Percentiles rank a stretch among this genome's conserved stretches.
phyloP scores from a whole-genome alignment of 1,284 basidiomycete species.

The Moesziomyces aphidis region DNA sequence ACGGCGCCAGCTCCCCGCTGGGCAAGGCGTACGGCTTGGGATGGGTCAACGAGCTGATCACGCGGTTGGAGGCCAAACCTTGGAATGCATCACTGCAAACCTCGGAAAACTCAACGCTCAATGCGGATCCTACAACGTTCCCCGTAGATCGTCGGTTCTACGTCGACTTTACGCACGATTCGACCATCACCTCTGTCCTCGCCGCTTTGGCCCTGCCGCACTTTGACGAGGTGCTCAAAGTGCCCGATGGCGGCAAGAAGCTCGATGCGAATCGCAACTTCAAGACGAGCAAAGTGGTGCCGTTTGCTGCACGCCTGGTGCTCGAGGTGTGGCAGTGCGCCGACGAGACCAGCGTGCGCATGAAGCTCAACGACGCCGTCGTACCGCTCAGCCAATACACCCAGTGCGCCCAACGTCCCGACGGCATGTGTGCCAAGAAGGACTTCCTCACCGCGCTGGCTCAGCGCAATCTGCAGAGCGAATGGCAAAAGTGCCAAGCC shows the following conservation, averaged over 20 bases:
- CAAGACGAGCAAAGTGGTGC: constrained; percentile 54
- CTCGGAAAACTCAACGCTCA: constrained; percentile 62
- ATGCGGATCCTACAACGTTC: constrained; percentile 52
- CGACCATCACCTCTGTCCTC: constrained; percentile 58
- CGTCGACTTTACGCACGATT: constrained; percentile 66
- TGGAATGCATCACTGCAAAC: constrained; percentile 54
- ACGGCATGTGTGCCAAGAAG: constrained; percentile 54
- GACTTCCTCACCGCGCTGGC: constrained; percentile 43
- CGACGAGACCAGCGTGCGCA: constrained; percentile 9
- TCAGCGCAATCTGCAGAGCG: constrained; percentile 44
- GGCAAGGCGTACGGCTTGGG: constrained; percentile 84
- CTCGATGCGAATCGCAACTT: constrained; percentile 32
- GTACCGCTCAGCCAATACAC: constrained; percentile 54
- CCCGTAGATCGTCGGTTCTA: constrained; percentile 61
- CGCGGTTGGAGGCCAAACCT: constrained; percentile 42
- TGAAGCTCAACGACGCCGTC: constrained; percentile 59
- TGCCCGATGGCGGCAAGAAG: constrained; percentile 23
- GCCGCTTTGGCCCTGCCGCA: constrained; percentile 51
- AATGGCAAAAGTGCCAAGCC: constrained; percentile 37
- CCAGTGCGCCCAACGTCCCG: constrained; percentile 41
- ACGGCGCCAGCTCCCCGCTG: constrained; percentile 82
- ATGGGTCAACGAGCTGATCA: constrained; percentile 73
- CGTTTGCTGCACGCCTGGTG: constrained; percentile 60
- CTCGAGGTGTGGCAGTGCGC: constrained; percentile 58
- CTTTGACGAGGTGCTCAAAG: constrained; percentile 29